A percentile compares a stretch with the other conserved stretches of the same genome.
These are phyloP conservation scores for Tetrastigma voinierianum DNA, from an alignment of 164 flowering plant genomes.

Conservation along the genomic window DNA sequence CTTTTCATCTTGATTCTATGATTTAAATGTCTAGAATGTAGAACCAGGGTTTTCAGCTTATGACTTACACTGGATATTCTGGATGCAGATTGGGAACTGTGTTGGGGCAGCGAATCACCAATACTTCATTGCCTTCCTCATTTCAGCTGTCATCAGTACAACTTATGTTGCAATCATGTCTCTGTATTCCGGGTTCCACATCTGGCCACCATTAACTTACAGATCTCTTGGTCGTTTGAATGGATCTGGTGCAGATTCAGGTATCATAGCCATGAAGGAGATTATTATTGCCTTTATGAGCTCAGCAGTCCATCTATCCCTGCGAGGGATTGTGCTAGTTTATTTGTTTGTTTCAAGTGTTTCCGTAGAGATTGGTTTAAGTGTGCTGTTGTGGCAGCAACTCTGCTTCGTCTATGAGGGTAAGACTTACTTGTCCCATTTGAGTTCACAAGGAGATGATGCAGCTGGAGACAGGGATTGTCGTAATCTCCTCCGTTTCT, in stretches of 20 bases:
- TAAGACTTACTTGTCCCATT: slow-evolving; percentile 63
- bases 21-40: too few relatives aligned
- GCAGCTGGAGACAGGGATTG: slow-evolving; percentile 53
- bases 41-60: background rate
- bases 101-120: slow-evolving; percentile 93
- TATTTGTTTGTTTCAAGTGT: slow-evolving; percentile 74
- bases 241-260: slow-evolving; percentile 12
- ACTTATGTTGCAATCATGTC: slow-evolving; percentile 60
- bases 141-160: slow-evolving; percentile 63
- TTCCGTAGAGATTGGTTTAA: slow-evolving; percentile 65
- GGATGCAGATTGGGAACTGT: slow-evolving; percentile 92
- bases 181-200: slow-evolving; percentile 37
- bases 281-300: slow-evolving; percentile 41
- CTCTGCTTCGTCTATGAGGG: slow-evolving; percentile 77
- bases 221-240: slow-evolving; percentile 14
- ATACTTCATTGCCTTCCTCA: slow-evolving; percentile 63
- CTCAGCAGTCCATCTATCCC: slow-evolving; percentile 48
- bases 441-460: slow-evolving; percentile 40
- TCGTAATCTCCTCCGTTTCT: slow-evolving; percentile 63
- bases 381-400: slow-evolving; percentile 87
- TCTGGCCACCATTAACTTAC: slow-evolving; percentile 57
- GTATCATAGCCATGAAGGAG: slow-evolving; percentile 32
- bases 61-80: background rate
- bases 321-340: slow-evolving; percentile 66
- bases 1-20: too few relatives aligned